Percentiles rank a stretch among this genome's conserved stretches.
Conservation (phyloP, 2,329 filamentous ascomycete genomes). For the Epichloe glyceriae region DNA sequence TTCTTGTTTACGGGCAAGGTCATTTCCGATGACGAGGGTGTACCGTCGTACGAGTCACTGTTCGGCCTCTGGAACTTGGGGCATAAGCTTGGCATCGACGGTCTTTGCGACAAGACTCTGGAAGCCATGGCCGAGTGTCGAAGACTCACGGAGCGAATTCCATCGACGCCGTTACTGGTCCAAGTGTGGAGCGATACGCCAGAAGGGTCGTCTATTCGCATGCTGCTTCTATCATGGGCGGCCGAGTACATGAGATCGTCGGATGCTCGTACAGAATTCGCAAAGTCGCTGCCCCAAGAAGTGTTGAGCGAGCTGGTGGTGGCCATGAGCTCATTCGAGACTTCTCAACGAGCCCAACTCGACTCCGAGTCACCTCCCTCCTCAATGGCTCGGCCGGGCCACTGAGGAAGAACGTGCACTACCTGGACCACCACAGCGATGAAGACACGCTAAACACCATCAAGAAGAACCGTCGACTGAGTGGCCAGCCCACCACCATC, state of each 20-base stretch:
- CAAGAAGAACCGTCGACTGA: conserved; percentile 31
- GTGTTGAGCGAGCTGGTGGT: conserved; percentile 51
- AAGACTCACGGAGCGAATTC: conserved; percentile 39
- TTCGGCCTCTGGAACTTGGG: conserved; percentile 46
- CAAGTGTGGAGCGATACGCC: conserved; percentile 50
- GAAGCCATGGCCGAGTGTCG: conserved; percentile 45
- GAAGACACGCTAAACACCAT: conserved; percentile 9
- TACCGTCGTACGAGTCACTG: conserved; percentile 40
- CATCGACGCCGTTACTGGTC: conserved; percentile 44
- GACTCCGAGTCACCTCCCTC: conserved; percentile 10
- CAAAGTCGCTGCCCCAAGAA: conserved; percentile 46
- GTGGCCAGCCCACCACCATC: conserved; percentile 8
- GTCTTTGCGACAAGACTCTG: conserved; percentile 42
- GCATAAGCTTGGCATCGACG: conserved; percentile 36
- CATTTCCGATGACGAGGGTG: conserved; percentile 25
- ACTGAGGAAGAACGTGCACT: conserved; percentile 35
- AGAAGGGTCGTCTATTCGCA: conserved; percentile 44
- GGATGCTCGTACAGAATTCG: conserved; percentile 42
- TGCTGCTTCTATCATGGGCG: conserved; percentile 46
- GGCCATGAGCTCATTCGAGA: conserved; percentile 43
- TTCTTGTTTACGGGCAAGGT: conserved; percentile 40
- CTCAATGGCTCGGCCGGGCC: conserved; percentile 9
- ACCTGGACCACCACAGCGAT: conserved; percentile 17
- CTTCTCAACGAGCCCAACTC: conserved; percentile 13
- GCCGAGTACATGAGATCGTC: conserved; percentile 50